Base-by-base conservation (phyloP, 2,329 filamentous ascomycete genomes). In the Onygenales sp. region DNA sequence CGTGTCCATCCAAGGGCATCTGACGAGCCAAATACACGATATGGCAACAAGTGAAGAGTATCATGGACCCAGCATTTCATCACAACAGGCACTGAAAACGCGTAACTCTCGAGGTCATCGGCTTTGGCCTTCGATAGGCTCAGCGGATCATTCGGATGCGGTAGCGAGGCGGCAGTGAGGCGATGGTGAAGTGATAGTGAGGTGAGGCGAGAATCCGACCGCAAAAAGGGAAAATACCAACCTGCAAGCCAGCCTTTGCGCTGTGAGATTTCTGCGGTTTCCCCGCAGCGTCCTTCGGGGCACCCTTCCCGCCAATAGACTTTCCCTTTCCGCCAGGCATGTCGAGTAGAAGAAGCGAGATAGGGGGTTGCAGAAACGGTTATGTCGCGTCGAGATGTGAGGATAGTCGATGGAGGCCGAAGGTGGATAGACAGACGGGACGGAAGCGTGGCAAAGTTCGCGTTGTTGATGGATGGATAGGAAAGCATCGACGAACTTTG, bases 211-310 rank as follows among this genome's bases (percentile, higher is more conserved):
- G 21, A n/a, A 8, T n/a, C n/a, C 6, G 32, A n/a, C 21, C n/a
- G 52, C 52, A 56, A 57, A 48, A 51, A 54, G 56, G 21, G 56
- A 53, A 42, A 52, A 52, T 56, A 76, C 88, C 80, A 79, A 96
- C 91, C 86, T 96, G 91, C 63, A 96, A 82, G 70, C 91, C 91
- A 70, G 91, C 91, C 74, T 93, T 91, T 68, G 89, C 88, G 65
- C 90, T 95, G 79, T 95, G 91, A 65, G 82, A 85, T 77, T 93
- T 95, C 77, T 94, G 88, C 68, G 88, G 86, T 79, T 95, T 95
- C 77, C 87, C 88, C 70, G 84, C 85, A 65, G 79, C 82, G 61
- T 82, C 81, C 79, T 93, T 93, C 64, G 88, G 87, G 65, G 88
- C 88, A 54, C 86, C 91, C 84, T 94, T 95, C 69, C 91, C 91